Evolutionary conservation across 345 rosid genomes (phyloP).

Genomic region (Eucalyptus marginata): DNA sequence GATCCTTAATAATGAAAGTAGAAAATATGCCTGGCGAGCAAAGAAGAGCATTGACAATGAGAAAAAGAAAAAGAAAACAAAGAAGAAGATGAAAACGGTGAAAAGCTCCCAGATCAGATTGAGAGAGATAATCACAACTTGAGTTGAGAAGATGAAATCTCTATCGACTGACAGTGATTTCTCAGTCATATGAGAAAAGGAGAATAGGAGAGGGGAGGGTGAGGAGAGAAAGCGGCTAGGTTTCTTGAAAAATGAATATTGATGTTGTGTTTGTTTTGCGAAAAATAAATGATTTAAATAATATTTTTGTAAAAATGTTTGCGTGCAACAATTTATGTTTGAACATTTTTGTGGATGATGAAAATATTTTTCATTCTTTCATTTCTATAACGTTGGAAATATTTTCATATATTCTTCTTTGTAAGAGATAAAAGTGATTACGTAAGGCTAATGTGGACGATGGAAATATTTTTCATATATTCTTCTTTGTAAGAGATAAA

Average conservation of each 20-base stretch:
- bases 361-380: background rate
- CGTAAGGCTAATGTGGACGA: fast-evolving
- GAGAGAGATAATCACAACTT: background rate
- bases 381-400: background rate
- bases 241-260: background rate
- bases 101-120: fast-evolving
- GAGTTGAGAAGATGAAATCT: background rate
- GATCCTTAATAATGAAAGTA: background rate
- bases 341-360: background rate
- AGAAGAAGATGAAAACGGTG: background rate
- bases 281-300: background rate
- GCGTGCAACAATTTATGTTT: background rate
- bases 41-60: background rate
- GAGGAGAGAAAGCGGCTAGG: background rate
- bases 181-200: background rate
- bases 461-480: background rate
- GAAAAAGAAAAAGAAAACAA: no score
- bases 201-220: background rate
- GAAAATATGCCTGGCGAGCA: background rate
- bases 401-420: background rate
- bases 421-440: background rate
- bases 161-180: background rate
- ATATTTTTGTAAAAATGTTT: background rate
- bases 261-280: background rate
- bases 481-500: background rate